These are phyloP conservation scores for Hymenoscyphus salicellus DNA, from an alignment of 2,329 filamentous ascomycete species.

Conservation along the genomic window DNA sequence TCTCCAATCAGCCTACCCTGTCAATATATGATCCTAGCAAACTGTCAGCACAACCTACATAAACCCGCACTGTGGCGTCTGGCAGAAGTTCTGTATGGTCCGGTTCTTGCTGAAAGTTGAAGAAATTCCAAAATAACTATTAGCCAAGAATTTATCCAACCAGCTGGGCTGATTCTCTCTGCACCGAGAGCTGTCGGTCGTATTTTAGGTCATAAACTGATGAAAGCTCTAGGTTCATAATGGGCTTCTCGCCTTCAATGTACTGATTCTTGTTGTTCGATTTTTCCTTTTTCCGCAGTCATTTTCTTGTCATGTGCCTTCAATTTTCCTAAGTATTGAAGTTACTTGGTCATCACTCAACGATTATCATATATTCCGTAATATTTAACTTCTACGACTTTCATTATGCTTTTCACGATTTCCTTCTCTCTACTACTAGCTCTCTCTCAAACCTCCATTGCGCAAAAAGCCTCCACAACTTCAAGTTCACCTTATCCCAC, in stretches of 20 bases:
- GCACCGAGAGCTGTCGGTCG: background rate
- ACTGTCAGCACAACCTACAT: background rate
- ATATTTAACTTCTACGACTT: background rate
- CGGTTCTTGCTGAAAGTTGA: background rate
- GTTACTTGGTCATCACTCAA: background rate
- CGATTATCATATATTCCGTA: background rate
- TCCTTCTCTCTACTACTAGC: background rate
- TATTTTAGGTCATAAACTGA: background rate
- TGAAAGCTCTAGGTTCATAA: background rate
- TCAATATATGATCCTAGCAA: background rate
- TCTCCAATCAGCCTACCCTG: background rate
- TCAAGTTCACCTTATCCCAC: slow-evolving; percentile 6
- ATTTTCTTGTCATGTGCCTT: background rate
- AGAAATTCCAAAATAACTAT: background rate
- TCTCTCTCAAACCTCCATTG: background rate
- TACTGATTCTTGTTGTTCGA: background rate
- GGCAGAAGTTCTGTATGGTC: background rate
- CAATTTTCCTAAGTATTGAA: background rate
- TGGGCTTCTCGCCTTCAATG: background rate
- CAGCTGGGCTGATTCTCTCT: background rate
- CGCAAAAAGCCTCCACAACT: slow-evolving; percentile 5
- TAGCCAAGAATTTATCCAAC: background rate
- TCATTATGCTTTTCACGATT: background rate
- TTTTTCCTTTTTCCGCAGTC: background rate
- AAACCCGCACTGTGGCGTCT: background rate